phyloP scores from a whole-genome alignment of 83 land plant genomes.

The Picea engelmannii region DNA sequence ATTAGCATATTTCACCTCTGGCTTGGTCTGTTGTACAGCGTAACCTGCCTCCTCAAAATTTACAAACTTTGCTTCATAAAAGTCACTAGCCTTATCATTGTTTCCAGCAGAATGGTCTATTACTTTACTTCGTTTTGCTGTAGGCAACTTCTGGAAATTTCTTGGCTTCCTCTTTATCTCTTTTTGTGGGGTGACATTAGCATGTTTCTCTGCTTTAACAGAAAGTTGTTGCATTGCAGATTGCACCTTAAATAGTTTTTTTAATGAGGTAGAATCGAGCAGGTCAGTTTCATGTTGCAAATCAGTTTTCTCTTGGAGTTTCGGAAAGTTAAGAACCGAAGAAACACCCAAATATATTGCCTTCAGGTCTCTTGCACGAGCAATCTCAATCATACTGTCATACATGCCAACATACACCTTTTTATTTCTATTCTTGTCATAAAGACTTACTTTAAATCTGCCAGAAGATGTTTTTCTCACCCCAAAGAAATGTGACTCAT shows the following conservation, averaged over 20 bases:
- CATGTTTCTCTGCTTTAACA: background rate
- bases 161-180: background rate
- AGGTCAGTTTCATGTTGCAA: background rate
- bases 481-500: conserved; percentile 27
- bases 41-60: background rate
- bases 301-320: conserved; percentile 2
- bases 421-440: conserved; percentile 30
- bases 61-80: background rate
- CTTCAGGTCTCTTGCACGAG: conserved; percentile 32
- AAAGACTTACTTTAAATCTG: conserved; percentile 32
- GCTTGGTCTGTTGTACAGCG: background rate
- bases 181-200: background rate
- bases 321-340: conserved; percentile 29
- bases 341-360: conserved; percentile 16
- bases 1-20: background rate
- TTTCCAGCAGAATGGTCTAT: background rate
- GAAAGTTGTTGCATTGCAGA: background rate
- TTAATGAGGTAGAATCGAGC: background rate
- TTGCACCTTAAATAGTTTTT: background rate
- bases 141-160: conserved; percentile 8
- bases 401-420: conserved; percentile 39
- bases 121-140: background rate
- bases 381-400: conserved; percentile 26
- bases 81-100: background rate
- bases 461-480: conserved; percentile 34